Evolutionary conservation across 73 alveolate genomes (phyloP).

Genomic region (Symbiodinium pilosum): DNA sequence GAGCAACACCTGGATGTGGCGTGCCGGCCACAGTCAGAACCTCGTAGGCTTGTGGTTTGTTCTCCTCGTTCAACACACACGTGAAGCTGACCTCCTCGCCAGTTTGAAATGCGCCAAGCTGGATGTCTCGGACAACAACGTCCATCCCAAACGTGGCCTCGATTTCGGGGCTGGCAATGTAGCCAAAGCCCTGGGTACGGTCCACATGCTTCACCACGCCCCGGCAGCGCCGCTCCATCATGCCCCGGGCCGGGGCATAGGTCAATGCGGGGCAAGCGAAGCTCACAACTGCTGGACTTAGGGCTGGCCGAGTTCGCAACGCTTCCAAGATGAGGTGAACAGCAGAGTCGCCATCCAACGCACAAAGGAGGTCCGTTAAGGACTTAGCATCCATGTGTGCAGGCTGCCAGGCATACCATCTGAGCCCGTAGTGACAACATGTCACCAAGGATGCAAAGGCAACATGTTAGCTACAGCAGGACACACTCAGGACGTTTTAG

Average conservation of each 20-base stretch:
- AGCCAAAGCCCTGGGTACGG: slow-evolving; percentile 1
- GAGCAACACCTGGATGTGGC: background rate
- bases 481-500: no score
- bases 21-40: background rate
- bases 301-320: slow-evolving; percentile 23
- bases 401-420: background rate
- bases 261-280: slow-evolving; percentile 40
- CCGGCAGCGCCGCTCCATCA: slow-evolving; percentile 41
- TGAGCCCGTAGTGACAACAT: background rate
- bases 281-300: slow-evolving; percentile 52
- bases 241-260: slow-evolving; percentile 41
- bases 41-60: slow-evolving; percentile 25
- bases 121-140: background rate
- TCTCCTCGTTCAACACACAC: slow-evolving; percentile 27
- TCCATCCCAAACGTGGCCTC: slow-evolving; percentile 56
- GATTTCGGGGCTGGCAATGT: slow-evolving; percentile 23
- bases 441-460: no score
- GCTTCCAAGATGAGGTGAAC: slow-evolving; percentile 41
- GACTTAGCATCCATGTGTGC: slow-evolving; percentile 8
- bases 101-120: slow-evolving; percentile 21
- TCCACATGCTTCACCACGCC: slow-evolving; percentile 21
- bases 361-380: background rate
- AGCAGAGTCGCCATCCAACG: slow-evolving; percentile 27
- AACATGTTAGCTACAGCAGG: no score
- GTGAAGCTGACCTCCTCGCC: slow-evolving; percentile 68